These are phyloP conservation scores for Teunomyces lycoperdinae DNA, from an alignment of 805 yeast genomes.

Conservation along the genomic window DNA sequence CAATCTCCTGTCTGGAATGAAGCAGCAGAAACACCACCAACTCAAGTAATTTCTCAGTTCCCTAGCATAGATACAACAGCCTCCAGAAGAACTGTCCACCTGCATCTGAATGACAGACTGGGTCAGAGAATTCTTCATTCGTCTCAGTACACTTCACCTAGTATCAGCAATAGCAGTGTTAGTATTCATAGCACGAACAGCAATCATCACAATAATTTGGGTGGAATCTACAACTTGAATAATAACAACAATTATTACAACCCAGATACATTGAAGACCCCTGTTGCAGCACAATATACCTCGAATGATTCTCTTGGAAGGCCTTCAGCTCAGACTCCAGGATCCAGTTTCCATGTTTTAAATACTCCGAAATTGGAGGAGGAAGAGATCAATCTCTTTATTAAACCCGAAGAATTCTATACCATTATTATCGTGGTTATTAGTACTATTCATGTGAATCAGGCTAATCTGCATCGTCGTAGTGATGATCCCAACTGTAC, in stretches of 20 bases:
- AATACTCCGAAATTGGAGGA: slow-evolving; percentile 23
- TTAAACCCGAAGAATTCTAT: slow-evolving; percentile 57
- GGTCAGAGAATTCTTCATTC: background rate
- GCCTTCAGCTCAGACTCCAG: slow-evolving; percentile 5
- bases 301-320: slow-evolving; percentile 2
- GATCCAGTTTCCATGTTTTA: slow-evolving; percentile 15
- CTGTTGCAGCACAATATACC: background rate
- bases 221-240: background rate
- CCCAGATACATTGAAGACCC: slow-evolving; percentile 5
- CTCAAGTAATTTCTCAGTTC: slow-evolving; percentile 8
- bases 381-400: slow-evolving; percentile 48
- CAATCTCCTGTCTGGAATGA: slow-evolving; percentile 3
- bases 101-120: background rate
- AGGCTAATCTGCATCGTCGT: slow-evolving; percentile 37
- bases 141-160: background rate
- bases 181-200: background rate
- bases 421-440: slow-evolving; percentile 48
- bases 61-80: background rate
- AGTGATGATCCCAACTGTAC: slow-evolving; percentile 59
- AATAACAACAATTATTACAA: background rate
- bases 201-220: background rate
- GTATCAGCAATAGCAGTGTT: background rate
- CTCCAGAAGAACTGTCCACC: slow-evolving; percentile 1
- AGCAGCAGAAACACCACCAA: slow-evolving; percentile 7
- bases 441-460: slow-evolving; percentile 42